Evolutionary conservation across 2,329 filamentous ascomycete genomes (phyloP).

Genomic region (Leptographium wingfieldii): DNA sequence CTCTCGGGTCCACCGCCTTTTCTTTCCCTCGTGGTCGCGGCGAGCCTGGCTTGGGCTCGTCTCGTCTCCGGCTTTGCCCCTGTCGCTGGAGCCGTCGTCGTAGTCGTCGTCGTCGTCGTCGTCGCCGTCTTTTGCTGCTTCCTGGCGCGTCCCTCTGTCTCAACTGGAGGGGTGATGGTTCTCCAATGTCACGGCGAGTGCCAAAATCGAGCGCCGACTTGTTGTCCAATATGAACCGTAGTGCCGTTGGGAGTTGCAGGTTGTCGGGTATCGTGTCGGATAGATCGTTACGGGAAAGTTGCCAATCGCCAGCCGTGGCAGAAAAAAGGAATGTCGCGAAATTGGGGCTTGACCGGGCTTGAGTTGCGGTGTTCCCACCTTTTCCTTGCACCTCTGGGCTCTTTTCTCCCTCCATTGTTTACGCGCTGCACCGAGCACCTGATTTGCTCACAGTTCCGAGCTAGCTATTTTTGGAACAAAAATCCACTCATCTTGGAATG

Average conservation of each 20-base stretch:
- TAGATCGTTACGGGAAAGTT: background rate
- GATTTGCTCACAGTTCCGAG: conserved; percentile 8
- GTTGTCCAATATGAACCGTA: too few species aligned
- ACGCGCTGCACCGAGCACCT: conserved; percentile 10
- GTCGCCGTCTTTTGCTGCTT: background rate
- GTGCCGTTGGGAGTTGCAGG: too few species aligned
- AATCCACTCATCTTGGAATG: background rate
- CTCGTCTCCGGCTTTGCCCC: background rate
- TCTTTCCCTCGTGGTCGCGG: background rate
- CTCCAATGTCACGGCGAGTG: background rate
- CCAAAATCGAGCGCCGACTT: too few species aligned
- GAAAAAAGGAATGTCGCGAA: conserved; percentile 1
- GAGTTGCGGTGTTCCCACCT: conserved; percentile 1
- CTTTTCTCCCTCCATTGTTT: conserved; percentile 13
- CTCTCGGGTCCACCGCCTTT: too few species aligned
- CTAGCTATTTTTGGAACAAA: conserved; percentile 14
- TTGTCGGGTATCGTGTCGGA: background rate
- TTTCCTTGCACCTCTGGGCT: background rate
- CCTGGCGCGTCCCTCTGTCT: background rate
- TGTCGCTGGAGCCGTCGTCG: background rate
- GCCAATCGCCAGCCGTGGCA: background rate
- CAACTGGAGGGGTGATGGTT: too few species aligned
- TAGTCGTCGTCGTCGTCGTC: background rate
- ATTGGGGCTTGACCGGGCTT: background rate
- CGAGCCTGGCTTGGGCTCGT: background rate